Evolutionary conservation across 805 yeast genomes (phyloP).

Genomic region (Ogataea trehaloabstinens): DNA sequence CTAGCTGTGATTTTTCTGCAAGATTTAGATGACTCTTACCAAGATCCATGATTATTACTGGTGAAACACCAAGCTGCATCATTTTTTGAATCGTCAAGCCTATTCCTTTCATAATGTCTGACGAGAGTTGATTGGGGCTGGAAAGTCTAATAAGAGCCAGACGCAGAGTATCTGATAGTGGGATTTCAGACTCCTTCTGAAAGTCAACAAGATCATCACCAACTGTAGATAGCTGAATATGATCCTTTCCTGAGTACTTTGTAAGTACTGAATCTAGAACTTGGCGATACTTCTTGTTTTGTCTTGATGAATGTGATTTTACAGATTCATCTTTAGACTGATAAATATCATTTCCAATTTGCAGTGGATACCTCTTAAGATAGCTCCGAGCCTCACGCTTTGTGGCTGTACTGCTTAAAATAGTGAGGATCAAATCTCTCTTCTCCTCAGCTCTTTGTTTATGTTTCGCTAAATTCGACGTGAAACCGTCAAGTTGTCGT

Average conservation of each 20-base stretch:
- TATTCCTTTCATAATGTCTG: conserved; percentile 41
- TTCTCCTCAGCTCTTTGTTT: conserved; percentile 43
- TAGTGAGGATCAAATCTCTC: conserved; percentile 75
- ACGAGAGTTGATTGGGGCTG: conserved; percentile 33
- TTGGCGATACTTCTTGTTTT: conserved; percentile 32
- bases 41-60: conserved; percentile 61
- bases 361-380: conserved; percentile 63
- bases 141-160: conserved; percentile 57
- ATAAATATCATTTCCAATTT: conserved; percentile 33
- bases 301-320: conserved; percentile 2
- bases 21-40: conserved; percentile 14
- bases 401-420: conserved; percentile 86
- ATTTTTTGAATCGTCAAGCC: conserved; percentile 56
- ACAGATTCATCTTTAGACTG: conserved; percentile 18
- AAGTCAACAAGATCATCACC: neutral
- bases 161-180: conserved; percentile 41
- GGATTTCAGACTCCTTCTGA: conserved; percentile 21
- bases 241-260: conserved; percentile 15
- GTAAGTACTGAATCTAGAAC: conserved; percentile 29
- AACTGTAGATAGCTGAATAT: conserved; percentile 7
- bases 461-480: conserved; percentile 28
- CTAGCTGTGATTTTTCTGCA: conserved; percentile 2
- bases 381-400: conserved; percentile 88
- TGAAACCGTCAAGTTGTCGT: conserved; percentile 18
- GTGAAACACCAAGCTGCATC: conserved; percentile 66